phyloP scores from a whole-genome alignment of 2,329 filamentous ascomycete genomes.

The Calonectria crousiana region DNA sequence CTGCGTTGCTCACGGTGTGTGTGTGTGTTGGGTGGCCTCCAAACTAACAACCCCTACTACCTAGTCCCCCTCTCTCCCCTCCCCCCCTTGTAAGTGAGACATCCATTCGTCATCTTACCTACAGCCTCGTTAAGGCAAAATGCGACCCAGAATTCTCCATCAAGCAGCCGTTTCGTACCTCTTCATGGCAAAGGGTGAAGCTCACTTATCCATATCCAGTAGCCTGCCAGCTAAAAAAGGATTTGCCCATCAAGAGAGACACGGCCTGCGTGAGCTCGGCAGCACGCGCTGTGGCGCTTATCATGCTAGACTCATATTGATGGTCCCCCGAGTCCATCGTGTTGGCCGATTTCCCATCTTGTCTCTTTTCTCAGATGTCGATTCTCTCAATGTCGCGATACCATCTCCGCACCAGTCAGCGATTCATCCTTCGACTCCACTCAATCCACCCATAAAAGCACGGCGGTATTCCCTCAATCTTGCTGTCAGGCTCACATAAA shows the following conservation, averaged over 20 bases:
- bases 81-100: conserved; percentile 8
- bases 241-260: neutral
- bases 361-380: neutral
- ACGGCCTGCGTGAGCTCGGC: neutral
- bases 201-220: conserved; percentile 5
- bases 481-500: neutral
- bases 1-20: neutral
- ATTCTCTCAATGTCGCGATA: neutral
- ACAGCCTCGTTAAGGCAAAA: neutral
- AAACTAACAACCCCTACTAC: conserved; percentile 3
- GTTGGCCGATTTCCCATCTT: neutral
- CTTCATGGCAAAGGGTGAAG: neutral
- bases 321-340: neutral
- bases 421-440: conserved; percentile 3
- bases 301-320: neutral
- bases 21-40: conserved; percentile 2
- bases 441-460: neutral
- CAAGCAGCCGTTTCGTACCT: neutral
- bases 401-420: neutral
- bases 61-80: neutral
- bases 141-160: neutral
- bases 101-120: conserved; percentile 5
- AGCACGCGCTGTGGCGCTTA: conserved; percentile 1
- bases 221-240: neutral
- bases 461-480: neutral